Base-by-base conservation (phyloP, 305 asterid species). In the Solanum aculeatissimum region DNA sequence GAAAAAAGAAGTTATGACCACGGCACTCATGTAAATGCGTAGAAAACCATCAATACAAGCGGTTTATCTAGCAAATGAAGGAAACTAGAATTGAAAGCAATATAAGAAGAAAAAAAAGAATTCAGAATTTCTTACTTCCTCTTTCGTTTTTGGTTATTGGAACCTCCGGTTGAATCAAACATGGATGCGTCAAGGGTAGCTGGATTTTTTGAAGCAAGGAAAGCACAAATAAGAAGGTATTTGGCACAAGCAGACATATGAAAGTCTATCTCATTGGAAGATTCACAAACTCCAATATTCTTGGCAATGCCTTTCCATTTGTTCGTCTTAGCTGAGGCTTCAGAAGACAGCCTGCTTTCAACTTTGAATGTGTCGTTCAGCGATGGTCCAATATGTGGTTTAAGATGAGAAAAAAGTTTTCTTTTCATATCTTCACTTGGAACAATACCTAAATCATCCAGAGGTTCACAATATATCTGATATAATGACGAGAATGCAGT, bases 151-250 rank as follows among this genome's bases (percentile, higher is more conserved):
- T 92, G 91, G 83, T 90, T 92, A 85, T 88, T 92, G 9, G 91
- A 82, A 83, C 98, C 98, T 62, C 99, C 98, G 4, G 97, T 95
- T 86, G 98, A 94, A 91, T 96, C 99, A 82, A 96, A 96, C 65
- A 96, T 88, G 12, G 98, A 92, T 42, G 97, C 98, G 84, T 95
- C 99, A 72, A 96, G 98, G 35, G 99, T 96, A 62, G 99, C 98
- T 43, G 99, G 98, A 88, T 96, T 96, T 90, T 95, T 91, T 77
- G 99, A 96, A 85, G 99, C 97, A 88, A 96, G 93, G 89, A 94
- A 96, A 80, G 98, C 97, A 83, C 97, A 95, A 88, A 96, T 91
- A 65, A 96, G 98, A 82, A 95, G 93, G 90, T 95, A 96, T 54
- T 92, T 97, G 45, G 98, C 95, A 86, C 97, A 92, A 85, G 90